Base-by-base conservation (phyloP, 2,329 filamentous ascomycete species). In the Scorias spongiosa region DNA sequence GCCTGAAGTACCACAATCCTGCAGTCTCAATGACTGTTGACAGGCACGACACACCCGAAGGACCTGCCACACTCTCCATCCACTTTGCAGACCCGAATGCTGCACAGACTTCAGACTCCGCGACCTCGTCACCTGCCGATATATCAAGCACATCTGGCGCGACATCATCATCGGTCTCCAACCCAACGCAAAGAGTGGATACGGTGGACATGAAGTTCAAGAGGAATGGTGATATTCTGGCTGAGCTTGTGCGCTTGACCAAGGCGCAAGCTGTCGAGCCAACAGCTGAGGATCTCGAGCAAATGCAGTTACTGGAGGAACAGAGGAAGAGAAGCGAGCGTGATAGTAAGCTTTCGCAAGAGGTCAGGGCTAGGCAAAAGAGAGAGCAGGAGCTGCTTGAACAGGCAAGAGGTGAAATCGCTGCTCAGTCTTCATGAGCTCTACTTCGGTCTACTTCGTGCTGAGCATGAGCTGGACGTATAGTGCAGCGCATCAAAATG, bases 1-100 rank as follows among this genome's bases (percentile, higher is more conserved):
- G 85, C 45, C 71, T 98, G 52, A 95, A 98, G 72, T 98, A 80
- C 68, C 82, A 93, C 72, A 98, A 98, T 63, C 91, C 91, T 1
- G 67, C 78, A 10, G 64, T 95, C 39, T 77, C 81, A 38, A 93
- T 96, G 74, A 79, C 84, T 46, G 76, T 94, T 55, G 80, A 81
- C 62, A 81, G 84, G 46, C 79, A 75, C 49, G 55, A 61, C 32
- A 65, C 79, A 39, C 70, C 77, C 52, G 61, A 67, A 4, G 68
- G 68, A 17, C 67, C 74, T 6, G 75, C 82, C 11, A 70, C 67
- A 40, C 69, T 87, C 65, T 78, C 75, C 47, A 68, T 88, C 54
- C 80, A 81, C 65, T 74, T 80, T 46, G 49, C 63, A 52, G 40
- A 59, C 55, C 32, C 57, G 52, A 11, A 55, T 51, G 32, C 54